Conservation (phyloP, 495 filamentous ascomycete species). For the Filosporella fistucella region DNA sequence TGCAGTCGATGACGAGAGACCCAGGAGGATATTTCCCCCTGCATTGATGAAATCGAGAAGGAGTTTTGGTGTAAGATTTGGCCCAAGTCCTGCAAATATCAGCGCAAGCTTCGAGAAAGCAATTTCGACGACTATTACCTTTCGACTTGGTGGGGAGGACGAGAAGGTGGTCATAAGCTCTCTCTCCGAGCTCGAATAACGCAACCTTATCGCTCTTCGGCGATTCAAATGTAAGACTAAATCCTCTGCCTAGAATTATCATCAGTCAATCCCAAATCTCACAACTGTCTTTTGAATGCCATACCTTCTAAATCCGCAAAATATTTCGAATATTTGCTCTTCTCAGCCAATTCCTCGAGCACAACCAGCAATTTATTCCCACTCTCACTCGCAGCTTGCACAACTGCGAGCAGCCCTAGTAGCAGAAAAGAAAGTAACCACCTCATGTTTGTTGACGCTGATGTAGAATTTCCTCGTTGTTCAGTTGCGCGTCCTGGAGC, state of each 20-base stretch:
- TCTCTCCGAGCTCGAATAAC: slow-evolving; percentile 83
- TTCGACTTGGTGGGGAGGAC: slow-evolving; percentile 86
- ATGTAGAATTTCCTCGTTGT: slow-evolving; percentile 21
- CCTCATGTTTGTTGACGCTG: slow-evolving; percentile 54
- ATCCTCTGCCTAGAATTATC: slow-evolving; percentile 65
- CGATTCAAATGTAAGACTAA: slow-evolving; percentile 71
- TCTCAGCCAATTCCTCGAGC: slow-evolving; percentile 75
- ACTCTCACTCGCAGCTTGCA: slow-evolving; percentile 72
- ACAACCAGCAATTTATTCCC: slow-evolving; percentile 83
- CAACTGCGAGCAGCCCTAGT: slow-evolving; percentile 57
- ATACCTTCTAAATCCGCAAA: slow-evolving; percentile 77
- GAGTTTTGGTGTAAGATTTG: slow-evolving; percentile 76
- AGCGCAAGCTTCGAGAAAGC: neutral
- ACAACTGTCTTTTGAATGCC: slow-evolving; percentile 17
- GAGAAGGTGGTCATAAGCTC: slow-evolving; percentile 83
- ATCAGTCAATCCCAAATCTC: neutral
- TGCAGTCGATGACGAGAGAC: slow-evolving; percentile 70
- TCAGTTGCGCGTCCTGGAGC: slow-evolving; percentile 16
- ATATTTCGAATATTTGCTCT: slow-evolving; percentile 75
- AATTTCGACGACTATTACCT: slow-evolving; percentile 45
- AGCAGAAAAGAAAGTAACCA: slow-evolving; percentile 67
- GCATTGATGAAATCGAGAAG: slow-evolving; percentile 89
- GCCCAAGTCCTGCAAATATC: slow-evolving; percentile 65
- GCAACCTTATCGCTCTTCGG: slow-evolving; percentile 80
- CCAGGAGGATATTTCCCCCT: slow-evolving; percentile 85